Conservation (phyloP, 2,329 filamentous ascomycete genomes). For the Ophiobolus disseminans region DNA sequence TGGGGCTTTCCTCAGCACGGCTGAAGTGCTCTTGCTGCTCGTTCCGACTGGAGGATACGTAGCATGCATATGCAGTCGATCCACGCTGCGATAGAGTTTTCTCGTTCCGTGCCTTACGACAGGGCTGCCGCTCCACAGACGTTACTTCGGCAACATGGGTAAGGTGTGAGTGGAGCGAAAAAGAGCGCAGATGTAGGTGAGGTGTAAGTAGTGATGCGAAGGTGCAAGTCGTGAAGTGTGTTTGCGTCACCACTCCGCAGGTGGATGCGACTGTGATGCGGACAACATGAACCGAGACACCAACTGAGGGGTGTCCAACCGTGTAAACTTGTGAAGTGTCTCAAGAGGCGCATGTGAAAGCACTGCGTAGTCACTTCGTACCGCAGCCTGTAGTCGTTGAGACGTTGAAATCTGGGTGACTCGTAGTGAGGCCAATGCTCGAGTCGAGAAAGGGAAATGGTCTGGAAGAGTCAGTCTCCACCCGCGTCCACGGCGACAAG, state of each 20-base stretch:
- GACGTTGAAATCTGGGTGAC: conserved; percentile 21
- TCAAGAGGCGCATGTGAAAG: conserved; percentile 1
- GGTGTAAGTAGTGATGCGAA: conserved; percentile 1
- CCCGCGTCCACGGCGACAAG: conserved; percentile 31
- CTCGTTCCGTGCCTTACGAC: conserved; percentile 27
- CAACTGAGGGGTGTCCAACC: background rate
- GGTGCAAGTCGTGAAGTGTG: conserved; percentile 7
- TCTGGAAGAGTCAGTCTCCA: conserved; percentile 34
- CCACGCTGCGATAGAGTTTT: conserved; percentile 34
- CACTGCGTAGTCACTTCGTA: background rate
- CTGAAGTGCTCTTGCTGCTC: conserved; percentile 10
- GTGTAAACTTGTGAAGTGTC: conserved; percentile 1
- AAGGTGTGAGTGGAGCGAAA: conserved; percentile 25
- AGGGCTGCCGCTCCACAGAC: conserved; percentile 27
- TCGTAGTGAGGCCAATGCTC: conserved; percentile 15
- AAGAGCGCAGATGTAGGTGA: conserved; percentile 23
- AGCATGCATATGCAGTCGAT: conserved; percentile 22
- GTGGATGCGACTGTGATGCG: conserved; percentile 8
- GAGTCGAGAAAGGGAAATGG: conserved; percentile 25
- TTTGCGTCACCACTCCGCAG: conserved; percentile 25
- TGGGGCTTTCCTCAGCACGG: conserved; percentile 17
- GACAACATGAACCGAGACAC: background rate
- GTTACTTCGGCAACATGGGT: conserved; percentile 24
- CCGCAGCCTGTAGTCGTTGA: conserved; percentile 18
- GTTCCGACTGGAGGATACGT: conserved; percentile 27